These are phyloP conservation scores for Carex scoparia DNA, from an alignment of 176 grass and related monocot genomes.

Conservation along the genomic window DNA sequence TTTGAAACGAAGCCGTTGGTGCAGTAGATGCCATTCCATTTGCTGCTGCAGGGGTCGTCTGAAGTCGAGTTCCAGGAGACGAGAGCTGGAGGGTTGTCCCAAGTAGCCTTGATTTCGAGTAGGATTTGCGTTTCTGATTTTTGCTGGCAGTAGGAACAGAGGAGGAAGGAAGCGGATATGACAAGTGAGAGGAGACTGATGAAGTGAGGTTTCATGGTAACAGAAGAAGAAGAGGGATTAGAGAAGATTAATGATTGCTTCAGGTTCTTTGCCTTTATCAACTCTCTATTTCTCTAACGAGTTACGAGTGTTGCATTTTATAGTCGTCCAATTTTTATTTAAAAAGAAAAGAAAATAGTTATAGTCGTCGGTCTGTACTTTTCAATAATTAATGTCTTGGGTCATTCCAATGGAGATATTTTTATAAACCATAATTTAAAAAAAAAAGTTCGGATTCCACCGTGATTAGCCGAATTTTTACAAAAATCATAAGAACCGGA, in stretches of 20 bases:
- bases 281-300: too few species aligned
- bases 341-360: too few species aligned
- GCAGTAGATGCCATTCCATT: constrained; percentile 41
- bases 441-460: too few species aligned
- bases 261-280: background rate
- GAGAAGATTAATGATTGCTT: background rate
- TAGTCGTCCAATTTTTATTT: background rate
- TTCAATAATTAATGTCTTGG: too few species aligned
- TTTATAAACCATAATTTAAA: too few species aligned
- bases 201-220: background rate
- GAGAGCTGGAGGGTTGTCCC: constrained; percentile 31
- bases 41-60: constrained; percentile 28
- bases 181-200: background rate
- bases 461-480: too few species aligned
- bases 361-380: too few species aligned
- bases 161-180: background rate
- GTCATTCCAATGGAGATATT: too few species aligned
- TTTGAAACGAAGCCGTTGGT: constrained; percentile 3
- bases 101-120: constrained; percentile 27
- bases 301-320: background rate
- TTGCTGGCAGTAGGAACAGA: constrained; percentile 11
- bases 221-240: background rate
- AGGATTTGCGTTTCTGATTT: constrained; percentile 23
- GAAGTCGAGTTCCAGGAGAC: constrained; percentile 41
- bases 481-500: too few species aligned